Evolutionary conservation across 2,329 filamentous ascomycete genomes (phyloP), one percentile per base, ranked within the genome.

Genomic region (Fusarium globosum): DNA sequence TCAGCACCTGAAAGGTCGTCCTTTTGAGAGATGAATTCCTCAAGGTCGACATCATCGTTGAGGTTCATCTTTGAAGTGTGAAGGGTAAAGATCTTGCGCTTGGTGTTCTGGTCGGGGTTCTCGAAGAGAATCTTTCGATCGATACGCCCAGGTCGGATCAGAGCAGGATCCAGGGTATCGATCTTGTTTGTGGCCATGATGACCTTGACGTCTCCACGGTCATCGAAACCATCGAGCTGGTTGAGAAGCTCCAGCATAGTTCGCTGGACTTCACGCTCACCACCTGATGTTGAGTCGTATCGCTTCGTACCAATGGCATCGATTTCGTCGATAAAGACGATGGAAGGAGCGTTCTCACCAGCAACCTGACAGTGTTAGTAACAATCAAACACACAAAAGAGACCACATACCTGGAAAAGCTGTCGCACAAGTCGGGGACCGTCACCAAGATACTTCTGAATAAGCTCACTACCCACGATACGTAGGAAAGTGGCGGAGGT

Each of bases 181-280:
- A 99, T 99, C 90, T 99, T 99, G 91, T 99, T 99, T 76, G 96
- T 99, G 18, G 96, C 97, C 95, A 99, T 98, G 83, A 99, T 96
- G 71, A 99, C 96, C 88, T 99, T 99, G 84, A 99, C 96, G 81
- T 99, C 96, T 77, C 96, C 97, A 69, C 96, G 94, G 83, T 99
- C 97, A 81, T 99, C 96, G 85, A 99, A 99, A 79, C 96, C 96
- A 82, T 99, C 96, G 14, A 99, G 91, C 86, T 99, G 96, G 85
- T 99, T 99, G 46, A 99, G 91, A 61, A 99, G 90, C 81, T 99
- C 96, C 83, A 99, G 86, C 96, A 99, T 99, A 55, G 96, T 99
- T 82, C 96, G 92, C 86, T 99, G 96, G 43, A 99, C 94, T 83
- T 99, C 96, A 76, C 96, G 93, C 83, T 99, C 96, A 82, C 97